Evolutionary conservation across 345 rosid genomes (phyloP).

Genomic region (Corchorus olitorius): DNA sequence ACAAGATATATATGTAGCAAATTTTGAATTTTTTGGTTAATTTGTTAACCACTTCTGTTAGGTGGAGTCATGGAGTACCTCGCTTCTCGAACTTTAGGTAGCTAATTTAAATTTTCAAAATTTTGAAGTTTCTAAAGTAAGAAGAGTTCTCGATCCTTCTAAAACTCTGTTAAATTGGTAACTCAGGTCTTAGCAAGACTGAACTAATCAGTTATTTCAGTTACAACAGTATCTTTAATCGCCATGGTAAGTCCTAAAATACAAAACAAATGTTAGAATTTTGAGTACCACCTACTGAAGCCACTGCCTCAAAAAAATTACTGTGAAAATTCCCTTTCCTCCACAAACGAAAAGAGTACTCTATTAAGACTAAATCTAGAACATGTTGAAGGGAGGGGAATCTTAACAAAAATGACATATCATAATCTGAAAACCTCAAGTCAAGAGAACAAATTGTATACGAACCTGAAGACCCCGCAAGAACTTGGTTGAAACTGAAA

Average conservation of each 20-base stretch:
- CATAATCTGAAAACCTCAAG: too few species aligned
- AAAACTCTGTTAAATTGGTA: not conserved
- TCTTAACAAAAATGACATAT: too few species aligned
- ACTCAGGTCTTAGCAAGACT: not conserved
- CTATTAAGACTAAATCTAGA: too few species aligned
- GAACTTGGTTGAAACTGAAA: too few species aligned
- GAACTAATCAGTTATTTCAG: slow-evolving; percentile 5
- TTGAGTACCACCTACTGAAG: too few species aligned
- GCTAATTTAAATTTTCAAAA: not conserved
- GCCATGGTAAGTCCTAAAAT: not conserved
- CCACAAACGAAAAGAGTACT: too few species aligned
- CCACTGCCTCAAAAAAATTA: too few species aligned
- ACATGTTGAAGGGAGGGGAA: too few species aligned
- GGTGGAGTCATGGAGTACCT: not conserved
- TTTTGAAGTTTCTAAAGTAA: not conserved
- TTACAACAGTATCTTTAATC: not conserved
- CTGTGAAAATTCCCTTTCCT: too few species aligned
- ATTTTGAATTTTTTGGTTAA: not conserved
- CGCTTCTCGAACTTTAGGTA: too few species aligned
- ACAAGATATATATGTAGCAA: not conserved
- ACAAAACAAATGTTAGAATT: not conserved
- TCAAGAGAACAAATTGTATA: too few species aligned
- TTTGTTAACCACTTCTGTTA: not conserved
- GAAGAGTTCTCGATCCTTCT: not conserved
- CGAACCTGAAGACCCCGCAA: too few species aligned